Evolutionary conservation across 2,329 filamentous ascomycete species (phyloP).

Genomic region (Thelonectria rubi): DNA sequence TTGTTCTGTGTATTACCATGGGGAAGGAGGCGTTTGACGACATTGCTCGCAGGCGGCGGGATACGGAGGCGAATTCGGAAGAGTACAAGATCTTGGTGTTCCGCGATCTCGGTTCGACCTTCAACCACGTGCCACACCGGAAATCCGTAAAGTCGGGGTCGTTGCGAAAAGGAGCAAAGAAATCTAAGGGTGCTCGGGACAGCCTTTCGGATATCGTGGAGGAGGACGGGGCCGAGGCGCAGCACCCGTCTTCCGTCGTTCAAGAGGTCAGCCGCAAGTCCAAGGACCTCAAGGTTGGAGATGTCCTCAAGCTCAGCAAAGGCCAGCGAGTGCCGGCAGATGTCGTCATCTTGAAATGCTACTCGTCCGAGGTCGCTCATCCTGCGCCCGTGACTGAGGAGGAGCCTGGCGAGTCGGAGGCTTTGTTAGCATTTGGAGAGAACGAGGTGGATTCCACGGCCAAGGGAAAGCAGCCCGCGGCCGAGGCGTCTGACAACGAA

Average conservation of each 20-base stretch:
- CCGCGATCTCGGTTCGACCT: constrained; percentile 59
- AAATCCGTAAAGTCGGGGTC: constrained; percentile 56
- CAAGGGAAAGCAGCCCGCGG: constrained; percentile 49
- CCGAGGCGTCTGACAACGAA: constrained; percentile 39
- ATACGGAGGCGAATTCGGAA: constrained; percentile 94
- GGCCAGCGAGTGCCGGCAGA: constrained; percentile 95
- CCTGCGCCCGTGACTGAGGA: constrained; percentile 44
- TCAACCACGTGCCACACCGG: constrained; percentile 51
- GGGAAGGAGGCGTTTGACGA: constrained; percentile 97
- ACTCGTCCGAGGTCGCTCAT: constrained; percentile 62
- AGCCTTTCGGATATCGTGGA: constrained; percentile 72
- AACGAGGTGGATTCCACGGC: constrained; percentile 45
- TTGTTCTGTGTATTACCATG: constrained; percentile 90
- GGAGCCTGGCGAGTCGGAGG: constrained; percentile 52
- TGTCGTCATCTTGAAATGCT: constrained; percentile 90
- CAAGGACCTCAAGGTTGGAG: constrained; percentile 89
- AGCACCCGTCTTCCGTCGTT: constrained; percentile 59
- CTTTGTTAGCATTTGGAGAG: constrained; percentile 53
- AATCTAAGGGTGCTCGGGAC: constrained; percentile 44
- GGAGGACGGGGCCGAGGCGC: constrained; percentile 61
- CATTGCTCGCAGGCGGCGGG: constrained; percentile 82
- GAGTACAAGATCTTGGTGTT: constrained; percentile 82
- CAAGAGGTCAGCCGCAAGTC: constrained; percentile 82
- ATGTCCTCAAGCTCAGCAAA: constrained; percentile 92
- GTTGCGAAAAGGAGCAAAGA: constrained; percentile 44